Conservation (phyloP, 176 grass and related monocot genomes). For the Carex pumila region DNA sequence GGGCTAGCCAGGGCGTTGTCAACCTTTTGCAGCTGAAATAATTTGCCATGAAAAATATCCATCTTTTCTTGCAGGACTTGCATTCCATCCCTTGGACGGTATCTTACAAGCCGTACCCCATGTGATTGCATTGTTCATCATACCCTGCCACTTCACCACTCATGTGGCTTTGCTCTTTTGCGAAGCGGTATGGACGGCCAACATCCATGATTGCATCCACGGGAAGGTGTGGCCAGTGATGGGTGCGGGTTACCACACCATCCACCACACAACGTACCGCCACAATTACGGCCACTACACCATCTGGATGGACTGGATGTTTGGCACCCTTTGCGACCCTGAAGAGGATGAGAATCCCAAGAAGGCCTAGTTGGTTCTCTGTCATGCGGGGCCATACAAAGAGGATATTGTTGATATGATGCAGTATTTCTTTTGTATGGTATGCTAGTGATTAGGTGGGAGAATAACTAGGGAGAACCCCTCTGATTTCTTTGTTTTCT, state of each 20-base stretch:
- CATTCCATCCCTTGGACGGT: constrained; percentile 94
- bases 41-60: not conserved
- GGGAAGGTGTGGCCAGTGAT: constrained; percentile 96
- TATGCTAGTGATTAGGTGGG: constrained; percentile 4
- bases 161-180: constrained; percentile 56
- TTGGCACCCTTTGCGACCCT: constrained; percentile 76
- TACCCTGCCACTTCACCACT: constrained; percentile 57
- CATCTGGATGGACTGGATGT: constrained; percentile 95
- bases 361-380: constrained; percentile 32
- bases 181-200: constrained; percentile 81
- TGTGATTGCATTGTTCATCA: constrained; percentile 66
- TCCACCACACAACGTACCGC: constrained; percentile 94
- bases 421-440: not conserved
- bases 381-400: not conserved
- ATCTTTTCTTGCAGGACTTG: constrained; percentile 45
- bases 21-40: not conserved
- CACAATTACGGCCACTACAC: constrained; percentile 99
- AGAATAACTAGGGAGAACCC: not conserved
- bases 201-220: constrained; percentile 94
- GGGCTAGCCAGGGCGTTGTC: not conserved
- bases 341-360: constrained; percentile 43
- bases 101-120: constrained; percentile 82
- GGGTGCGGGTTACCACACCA: constrained; percentile 94
- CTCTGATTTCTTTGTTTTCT: not conserved
- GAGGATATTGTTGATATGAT: not conserved